A percentile compares a stretch with the other conserved stretches of the same genome.
Evolutionary conservation across 2,329 filamentous ascomycete species (phyloP).

Genomic region (Fusarium brachygibbosum): DNA sequence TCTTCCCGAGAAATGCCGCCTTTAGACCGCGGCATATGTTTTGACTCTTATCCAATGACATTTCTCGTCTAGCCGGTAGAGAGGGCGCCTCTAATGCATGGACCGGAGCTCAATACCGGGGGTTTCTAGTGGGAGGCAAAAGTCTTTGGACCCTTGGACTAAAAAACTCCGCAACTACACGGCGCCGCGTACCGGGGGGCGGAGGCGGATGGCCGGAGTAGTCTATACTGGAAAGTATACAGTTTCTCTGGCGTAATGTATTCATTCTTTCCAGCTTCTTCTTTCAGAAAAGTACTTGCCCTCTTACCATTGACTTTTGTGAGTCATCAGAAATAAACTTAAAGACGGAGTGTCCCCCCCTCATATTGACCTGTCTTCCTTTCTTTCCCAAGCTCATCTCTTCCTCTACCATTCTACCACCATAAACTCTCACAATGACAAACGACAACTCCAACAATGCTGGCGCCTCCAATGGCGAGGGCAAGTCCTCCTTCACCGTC

Average conservation of each 20-base stretch:
- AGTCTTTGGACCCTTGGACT: conserved; percentile 6
- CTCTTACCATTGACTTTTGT: conserved; percentile 19
- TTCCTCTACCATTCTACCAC: background rate
- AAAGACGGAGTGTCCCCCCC: conserved; percentile 22
- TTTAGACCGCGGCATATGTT: conserved; percentile 26
- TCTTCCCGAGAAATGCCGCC: conserved; percentile 44
- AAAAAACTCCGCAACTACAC: conserved; percentile 27
- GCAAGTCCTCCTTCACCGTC: conserved; percentile 78
- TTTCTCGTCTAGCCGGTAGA: background rate
- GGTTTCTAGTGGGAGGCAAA: conserved; percentile 6
- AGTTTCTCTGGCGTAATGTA: conserved; percentile 5
- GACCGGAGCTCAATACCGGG: conserved; percentile 19
- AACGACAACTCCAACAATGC: conserved; percentile 51
- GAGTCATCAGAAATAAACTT: conserved; percentile 27
- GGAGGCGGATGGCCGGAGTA: conserved; percentile 17
- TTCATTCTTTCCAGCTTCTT: conserved; percentile 26
- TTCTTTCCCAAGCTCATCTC: conserved; percentile 1
- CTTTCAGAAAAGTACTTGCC: conserved; percentile 29
- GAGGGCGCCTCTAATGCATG: conserved; percentile 32
- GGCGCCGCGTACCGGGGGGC: conserved; percentile 37
- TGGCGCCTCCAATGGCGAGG: conserved; percentile 51
- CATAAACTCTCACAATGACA: conserved; percentile 47
- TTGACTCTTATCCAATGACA: conserved; percentile 15
- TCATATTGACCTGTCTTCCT: background rate
- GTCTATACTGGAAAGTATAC: background rate